Evolutionary conservation across 2,329 filamentous ascomycete species (phyloP).

Genomic region (Beauveria varroae): DNA sequence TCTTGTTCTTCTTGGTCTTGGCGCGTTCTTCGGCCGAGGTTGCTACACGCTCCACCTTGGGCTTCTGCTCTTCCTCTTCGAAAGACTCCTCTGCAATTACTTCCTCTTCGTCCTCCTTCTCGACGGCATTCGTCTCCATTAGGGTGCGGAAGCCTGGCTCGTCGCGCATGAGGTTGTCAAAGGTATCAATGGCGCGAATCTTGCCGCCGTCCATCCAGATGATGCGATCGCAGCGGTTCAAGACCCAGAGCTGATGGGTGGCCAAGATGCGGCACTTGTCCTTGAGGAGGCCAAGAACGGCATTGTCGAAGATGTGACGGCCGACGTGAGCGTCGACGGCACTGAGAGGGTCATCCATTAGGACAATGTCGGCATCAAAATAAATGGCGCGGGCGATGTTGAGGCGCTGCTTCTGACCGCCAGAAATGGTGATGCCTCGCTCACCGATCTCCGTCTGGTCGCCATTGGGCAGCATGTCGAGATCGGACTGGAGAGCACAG

Average conservation of each 20-base stretch:
- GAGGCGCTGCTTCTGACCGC: slow-evolving; percentile 88
- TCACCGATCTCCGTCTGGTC: slow-evolving; percentile 93
- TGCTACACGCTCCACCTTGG: slow-evolving; percentile 15
- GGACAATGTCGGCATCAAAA: slow-evolving; percentile 59
- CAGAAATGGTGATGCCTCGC: slow-evolving; percentile 88
- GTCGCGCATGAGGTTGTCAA: slow-evolving; percentile 74
- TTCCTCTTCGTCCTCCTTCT: slow-evolving; percentile 49
- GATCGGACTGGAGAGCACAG: slow-evolving; percentile 76
- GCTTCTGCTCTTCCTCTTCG: slow-evolving; percentile 32
- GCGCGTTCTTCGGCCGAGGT: slow-evolving; percentile 16
- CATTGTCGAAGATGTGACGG: slow-evolving; percentile 81
- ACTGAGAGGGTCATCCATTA: slow-evolving; percentile 63
- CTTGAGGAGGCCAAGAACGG: slow-evolving; percentile 80
- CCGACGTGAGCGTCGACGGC: slow-evolving; percentile 65
- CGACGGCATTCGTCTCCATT: slow-evolving; percentile 76
- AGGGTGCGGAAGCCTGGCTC: slow-evolving; percentile 73
- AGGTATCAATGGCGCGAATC: slow-evolving; percentile 82
- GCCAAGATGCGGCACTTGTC: slow-evolving; percentile 87
- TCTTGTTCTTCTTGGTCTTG: slow-evolving; percentile 50
- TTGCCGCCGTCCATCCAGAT: slow-evolving; percentile 86
- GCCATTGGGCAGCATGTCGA: slow-evolving; percentile 87
- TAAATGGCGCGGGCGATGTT: slow-evolving; percentile 84
- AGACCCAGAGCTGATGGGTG: slow-evolving; percentile 90
- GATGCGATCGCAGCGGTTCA: slow-evolving; percentile 84
- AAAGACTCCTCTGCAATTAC: slow-evolving; percentile 40